Evolutionary conservation across 164 flowering plant genomes (phyloP).

Genomic region (Berberis thunbergii): DNA sequence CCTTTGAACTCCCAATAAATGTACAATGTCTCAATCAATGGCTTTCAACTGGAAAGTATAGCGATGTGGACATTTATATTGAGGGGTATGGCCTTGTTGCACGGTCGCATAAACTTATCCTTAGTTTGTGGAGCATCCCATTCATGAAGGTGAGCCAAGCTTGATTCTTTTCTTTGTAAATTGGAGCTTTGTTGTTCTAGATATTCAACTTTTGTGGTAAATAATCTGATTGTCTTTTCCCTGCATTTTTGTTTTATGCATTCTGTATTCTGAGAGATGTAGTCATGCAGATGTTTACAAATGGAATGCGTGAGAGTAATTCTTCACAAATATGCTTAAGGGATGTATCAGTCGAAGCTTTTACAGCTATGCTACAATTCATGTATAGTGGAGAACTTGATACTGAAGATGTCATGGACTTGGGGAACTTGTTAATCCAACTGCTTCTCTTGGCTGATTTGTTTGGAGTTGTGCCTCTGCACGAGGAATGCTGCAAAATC

Average conservation of each 20-base stretch:
- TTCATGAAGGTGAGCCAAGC: conserved; percentile 8
- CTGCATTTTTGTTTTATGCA: neutral
- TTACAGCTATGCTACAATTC: conserved; percentile 64
- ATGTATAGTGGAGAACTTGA: conserved; percentile 71
- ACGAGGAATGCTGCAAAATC: conserved; percentile 82
- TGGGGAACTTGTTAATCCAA: conserved; percentile 49
- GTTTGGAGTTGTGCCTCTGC: conserved; percentile 74
- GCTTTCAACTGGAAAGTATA: conserved; percentile 16
- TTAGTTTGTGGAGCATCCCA: neutral
- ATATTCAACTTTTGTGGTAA: no score
- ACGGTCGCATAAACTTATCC: conserved; percentile 6
- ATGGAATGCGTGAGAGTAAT: conserved; percentile 88
- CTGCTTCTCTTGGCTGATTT: conserved; percentile 77
- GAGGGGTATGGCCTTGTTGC: conserved; percentile 55
- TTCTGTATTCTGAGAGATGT: conserved; percentile 6
- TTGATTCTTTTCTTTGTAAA: no score
- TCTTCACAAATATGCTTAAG: conserved; percentile 47
- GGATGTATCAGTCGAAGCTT: conserved; percentile 60
- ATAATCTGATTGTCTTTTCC: neutral
- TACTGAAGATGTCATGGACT: conserved; percentile 22
- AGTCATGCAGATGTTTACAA: conserved; percentile 82
- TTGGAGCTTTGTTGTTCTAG: no score
- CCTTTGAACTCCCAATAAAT: conserved; percentile 42
- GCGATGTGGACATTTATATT: conserved; percentile 57
- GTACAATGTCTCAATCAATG: neutral